Evolutionary conservation across 2,329 filamentous ascomycete genomes (phyloP).

Genomic region (Nakataea oryzae): DNA sequence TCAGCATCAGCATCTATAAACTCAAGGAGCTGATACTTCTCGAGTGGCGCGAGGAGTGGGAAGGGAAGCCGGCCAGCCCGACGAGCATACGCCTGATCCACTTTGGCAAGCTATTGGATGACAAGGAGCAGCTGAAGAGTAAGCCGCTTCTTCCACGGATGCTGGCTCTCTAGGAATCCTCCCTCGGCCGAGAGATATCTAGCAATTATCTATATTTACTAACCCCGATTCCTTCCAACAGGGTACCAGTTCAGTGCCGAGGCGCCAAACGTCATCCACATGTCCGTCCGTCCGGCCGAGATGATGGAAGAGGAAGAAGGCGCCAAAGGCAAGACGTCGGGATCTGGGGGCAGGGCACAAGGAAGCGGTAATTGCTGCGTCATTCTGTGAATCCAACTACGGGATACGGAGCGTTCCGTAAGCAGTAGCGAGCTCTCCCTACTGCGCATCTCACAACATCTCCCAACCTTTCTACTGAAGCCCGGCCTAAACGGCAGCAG

Average conservation of each 20-base stretch:
- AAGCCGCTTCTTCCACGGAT: constrained; percentile 21
- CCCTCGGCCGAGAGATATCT: background rate
- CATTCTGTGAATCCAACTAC: constrained; percentile 29
- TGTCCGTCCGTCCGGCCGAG: constrained; percentile 83
- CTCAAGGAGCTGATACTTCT: constrained; percentile 88
- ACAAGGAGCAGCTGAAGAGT: constrained; percentile 81
- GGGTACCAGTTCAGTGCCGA: constrained; percentile 71
- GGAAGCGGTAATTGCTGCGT: constrained; percentile 38
- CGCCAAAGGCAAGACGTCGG: constrained; percentile 48
- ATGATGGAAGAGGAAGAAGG: constrained; percentile 72
- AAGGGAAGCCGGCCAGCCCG: constrained; percentile 72
- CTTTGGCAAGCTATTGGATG: constrained; percentile 82
- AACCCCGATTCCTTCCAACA: constrained; percentile 24
- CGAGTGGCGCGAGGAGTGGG: constrained; percentile 92
- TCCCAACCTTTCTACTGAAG: background rate
- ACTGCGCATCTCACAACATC: background rate
- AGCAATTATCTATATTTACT: background rate
- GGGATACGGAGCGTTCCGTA: background rate
- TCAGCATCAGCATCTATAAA: constrained; percentile 85
- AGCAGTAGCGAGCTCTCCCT: background rate
- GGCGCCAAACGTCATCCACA: constrained; percentile 78
- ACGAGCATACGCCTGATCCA: constrained; percentile 85
- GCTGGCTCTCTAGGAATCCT: background rate
- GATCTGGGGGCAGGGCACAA: constrained; percentile 26
- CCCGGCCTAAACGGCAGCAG: background rate